Evolutionary conservation across 2,329 filamentous ascomycete genomes (phyloP).

Genomic region (Colletotrichum brevisporum): DNA sequence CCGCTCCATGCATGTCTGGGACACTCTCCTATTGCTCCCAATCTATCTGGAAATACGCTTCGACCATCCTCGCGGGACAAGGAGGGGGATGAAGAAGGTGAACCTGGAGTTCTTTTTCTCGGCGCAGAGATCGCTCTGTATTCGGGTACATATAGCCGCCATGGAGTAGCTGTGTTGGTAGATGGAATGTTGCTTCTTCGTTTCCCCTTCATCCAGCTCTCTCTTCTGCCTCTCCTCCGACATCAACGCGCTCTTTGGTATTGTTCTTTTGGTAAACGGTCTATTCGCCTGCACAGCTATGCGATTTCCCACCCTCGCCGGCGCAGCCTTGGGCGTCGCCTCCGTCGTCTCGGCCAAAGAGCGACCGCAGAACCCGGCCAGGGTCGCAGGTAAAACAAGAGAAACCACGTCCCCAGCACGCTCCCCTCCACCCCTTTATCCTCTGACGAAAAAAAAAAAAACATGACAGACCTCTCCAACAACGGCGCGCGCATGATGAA

Average conservation of each 20-base stretch:
- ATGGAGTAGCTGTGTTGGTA: no score
- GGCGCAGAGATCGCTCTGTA: no score
- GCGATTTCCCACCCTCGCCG: conserved; percentile 14
- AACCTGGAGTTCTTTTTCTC: no score
- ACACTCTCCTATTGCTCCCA: background rate
- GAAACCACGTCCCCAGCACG: no score
- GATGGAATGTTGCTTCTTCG: no score
- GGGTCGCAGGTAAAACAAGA: conserved; percentile 37
- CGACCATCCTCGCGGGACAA: background rate
- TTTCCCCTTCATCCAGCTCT: no score
- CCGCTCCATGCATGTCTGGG: background rate
- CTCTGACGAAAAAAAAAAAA: background rate
- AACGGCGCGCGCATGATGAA: background rate
- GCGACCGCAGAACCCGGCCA: conserved; percentile 37
- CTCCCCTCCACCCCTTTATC: background rate
- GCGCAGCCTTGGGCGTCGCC: conserved; percentile 37
- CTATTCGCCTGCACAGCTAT: background rate
- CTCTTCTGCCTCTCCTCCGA: no score
- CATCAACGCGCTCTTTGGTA: no score
- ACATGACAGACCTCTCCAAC: background rate
- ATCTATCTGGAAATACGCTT: background rate
- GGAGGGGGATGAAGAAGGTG: no score
- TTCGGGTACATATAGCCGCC: no score
- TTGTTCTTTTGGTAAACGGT: no score
- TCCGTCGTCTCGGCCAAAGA: conserved; percentile 35